phyloP scores from a whole-genome alignment of 208 protist genomes.

The Trichomonas gallinae region DNA sequence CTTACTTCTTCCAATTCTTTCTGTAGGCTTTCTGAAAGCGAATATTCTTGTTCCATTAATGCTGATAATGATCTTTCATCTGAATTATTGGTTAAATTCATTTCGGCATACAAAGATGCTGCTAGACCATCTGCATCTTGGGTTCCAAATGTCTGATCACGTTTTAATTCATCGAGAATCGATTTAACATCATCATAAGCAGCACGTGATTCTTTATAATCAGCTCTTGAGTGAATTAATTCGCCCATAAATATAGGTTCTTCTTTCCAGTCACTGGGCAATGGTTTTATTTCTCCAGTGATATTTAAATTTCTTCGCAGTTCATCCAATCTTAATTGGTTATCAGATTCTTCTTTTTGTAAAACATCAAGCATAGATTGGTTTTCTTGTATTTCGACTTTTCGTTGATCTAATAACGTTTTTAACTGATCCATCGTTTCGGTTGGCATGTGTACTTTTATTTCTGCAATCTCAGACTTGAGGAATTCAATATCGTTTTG shows the following conservation, averaged over 20 bases:
- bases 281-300: neutral
- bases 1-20: neutral
- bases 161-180: neutral
- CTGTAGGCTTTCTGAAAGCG: neutral
- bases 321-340: neutral
- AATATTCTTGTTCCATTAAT: neutral
- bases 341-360: neutral
- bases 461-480: neutral
- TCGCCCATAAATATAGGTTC: neutral
- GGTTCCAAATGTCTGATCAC: neutral
- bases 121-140: neutral
- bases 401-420: neutral
- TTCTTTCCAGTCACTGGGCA: neutral
- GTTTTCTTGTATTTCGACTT: neutral
- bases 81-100: neutral
- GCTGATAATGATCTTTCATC: neutral
- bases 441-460: neutral
- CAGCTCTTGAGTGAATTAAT: neutral
- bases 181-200: neutral
- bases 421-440: neutral
- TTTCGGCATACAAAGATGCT: neutral
- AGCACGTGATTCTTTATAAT: neutral
- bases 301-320: neutral
- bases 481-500: neutral
- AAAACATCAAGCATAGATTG: neutral